Percentiles rank a stretch among this genome's conserved stretches.
Evolutionary conservation across 306 rosid species (phyloP).

Genomic region (Neltuma alba): DNA sequence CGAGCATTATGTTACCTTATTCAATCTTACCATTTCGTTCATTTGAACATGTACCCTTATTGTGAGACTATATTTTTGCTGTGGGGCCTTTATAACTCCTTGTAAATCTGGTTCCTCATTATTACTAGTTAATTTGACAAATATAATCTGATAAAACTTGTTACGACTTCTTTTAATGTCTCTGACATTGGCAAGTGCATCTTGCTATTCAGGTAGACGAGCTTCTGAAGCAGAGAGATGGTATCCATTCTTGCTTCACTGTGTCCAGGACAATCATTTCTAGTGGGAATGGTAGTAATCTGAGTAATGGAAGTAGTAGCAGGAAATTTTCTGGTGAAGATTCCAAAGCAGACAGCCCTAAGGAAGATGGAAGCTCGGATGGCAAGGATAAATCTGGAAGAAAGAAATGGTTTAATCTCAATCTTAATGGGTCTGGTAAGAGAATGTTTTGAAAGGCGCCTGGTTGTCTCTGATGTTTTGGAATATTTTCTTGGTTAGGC

Average conservation of each 20-base stretch:
- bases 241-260: constrained; percentile 79
- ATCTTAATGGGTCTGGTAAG: constrained; percentile 70
- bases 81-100: not conserved
- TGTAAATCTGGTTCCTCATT: not conserved
- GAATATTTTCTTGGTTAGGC: constrained; percentile 46
- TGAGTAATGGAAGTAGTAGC: constrained; percentile 83
- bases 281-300: constrained; percentile 52
- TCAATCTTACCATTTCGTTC: not conserved
- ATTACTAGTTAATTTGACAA: not conserved
- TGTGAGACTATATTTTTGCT: not conserved
- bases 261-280: constrained; percentile 43
- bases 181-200: not conserved
- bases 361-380: constrained; percentile 85
- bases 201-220: constrained; percentile 83
- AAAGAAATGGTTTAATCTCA: constrained; percentile 96
- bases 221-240: constrained; percentile 91
- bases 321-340: constrained; percentile 71
- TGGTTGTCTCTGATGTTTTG: constrained; percentile 17
- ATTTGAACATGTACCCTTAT: not conserved
- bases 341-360: constrained; percentile 66
- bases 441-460: constrained; percentile 46
- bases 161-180: not conserved
- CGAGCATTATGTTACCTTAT: not conserved
- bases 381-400: constrained; percentile 81
- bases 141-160: not conserved